phyloP scores from a whole-genome alignment of 805 yeast genomes.

The Yamadazyma insecticola region DNA sequence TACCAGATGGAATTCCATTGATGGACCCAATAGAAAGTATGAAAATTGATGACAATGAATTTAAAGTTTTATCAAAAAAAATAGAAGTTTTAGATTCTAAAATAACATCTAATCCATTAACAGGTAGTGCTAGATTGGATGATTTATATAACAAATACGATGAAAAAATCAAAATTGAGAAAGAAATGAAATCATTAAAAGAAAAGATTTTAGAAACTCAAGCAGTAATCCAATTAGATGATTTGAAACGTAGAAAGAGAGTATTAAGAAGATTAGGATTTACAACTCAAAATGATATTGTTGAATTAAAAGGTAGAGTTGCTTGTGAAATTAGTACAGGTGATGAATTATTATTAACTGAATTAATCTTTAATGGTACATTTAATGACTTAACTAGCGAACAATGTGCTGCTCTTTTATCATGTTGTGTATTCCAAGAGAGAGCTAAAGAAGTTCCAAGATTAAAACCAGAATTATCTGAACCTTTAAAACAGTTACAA shows the following conservation, averaged over 20 bases:
- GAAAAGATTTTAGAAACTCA: constrained; percentile 76
- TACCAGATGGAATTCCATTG: constrained; percentile 87
- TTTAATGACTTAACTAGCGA: constrained; percentile 85
- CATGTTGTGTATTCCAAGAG: constrained; percentile 97
- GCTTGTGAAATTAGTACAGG: constrained; percentile 96
- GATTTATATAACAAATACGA: constrained; percentile 64
- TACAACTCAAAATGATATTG: constrained; percentile 80
- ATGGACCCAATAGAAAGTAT: constrained; percentile 88
- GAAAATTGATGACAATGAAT: constrained; percentile 85
- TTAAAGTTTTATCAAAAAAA: constrained; percentile 65
- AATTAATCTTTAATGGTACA: constrained; percentile 90
- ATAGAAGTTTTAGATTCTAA: constrained; percentile 79
- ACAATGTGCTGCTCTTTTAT: constrained; percentile 86
- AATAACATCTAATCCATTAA: constrained; percentile 62
- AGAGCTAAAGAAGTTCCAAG: constrained; percentile 85
- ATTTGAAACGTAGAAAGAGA: constrained; percentile 85
- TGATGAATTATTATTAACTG: constrained; percentile 80
- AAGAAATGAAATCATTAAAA: constrained; percentile 54
- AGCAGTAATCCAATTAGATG: constrained; percentile 91
- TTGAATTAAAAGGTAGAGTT: constrained; percentile 94
- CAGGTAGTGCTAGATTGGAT: constrained; percentile 54
- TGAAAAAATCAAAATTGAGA: constrained; percentile 56
- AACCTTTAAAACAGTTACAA: constrained; percentile 82
- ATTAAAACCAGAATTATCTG: constrained; percentile 84
- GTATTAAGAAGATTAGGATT: constrained; percentile 90